phyloP scores from a whole-genome alignment of 371 early-diverging fungal genomes.

The Entomophthora muscae region DNA sequence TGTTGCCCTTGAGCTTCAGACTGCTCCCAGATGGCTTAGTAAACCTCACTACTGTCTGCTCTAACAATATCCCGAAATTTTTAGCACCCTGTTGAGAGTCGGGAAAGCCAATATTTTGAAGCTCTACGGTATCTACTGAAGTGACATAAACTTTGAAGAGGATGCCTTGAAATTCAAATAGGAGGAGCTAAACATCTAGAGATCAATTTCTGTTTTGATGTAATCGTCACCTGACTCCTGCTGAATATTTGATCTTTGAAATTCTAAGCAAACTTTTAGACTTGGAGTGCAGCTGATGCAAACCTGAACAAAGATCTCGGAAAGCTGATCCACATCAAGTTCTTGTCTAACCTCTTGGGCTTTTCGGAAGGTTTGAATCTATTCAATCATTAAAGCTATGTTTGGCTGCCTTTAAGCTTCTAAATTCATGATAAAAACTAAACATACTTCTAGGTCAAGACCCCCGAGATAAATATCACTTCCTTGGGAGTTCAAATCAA shows the following conservation, averaged over 20 bases:
- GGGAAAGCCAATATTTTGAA: slow-evolving; percentile 15
- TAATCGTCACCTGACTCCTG: slow-evolving; percentile 28
- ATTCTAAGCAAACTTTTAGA: background rate
- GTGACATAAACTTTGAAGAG: slow-evolving; percentile 37
- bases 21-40: slow-evolving; percentile 21
- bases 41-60: slow-evolving; percentile 48
- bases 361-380: slow-evolving; percentile 36
- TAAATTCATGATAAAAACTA: no score
- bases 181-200: slow-evolving; percentile 21
- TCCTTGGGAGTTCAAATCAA: slow-evolving; percentile 36
- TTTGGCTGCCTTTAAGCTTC: no score
- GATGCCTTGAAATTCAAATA: slow-evolving; percentile 67
- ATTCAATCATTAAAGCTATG: no score
- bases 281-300: background rate
- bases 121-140: slow-evolving; percentile 31
- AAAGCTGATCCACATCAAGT: slow-evolving; percentile 55
- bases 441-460: slow-evolving; percentile 45
- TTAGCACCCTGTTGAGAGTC: slow-evolving; percentile 7
- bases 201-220: background rate
- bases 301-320: slow-evolving; percentile 39
- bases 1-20: slow-evolving; percentile 9
- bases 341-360: slow-evolving; percentile 30
- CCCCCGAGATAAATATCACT: slow-evolving; percentile 44
- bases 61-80: slow-evolving; percentile 50
- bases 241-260: slow-evolving; percentile 64